Evolutionary conservation across 495 filamentous ascomycete species (phyloP), one percentile per base, ranked within the genome.

Genomic region (Neurospora cerealis): DNA sequence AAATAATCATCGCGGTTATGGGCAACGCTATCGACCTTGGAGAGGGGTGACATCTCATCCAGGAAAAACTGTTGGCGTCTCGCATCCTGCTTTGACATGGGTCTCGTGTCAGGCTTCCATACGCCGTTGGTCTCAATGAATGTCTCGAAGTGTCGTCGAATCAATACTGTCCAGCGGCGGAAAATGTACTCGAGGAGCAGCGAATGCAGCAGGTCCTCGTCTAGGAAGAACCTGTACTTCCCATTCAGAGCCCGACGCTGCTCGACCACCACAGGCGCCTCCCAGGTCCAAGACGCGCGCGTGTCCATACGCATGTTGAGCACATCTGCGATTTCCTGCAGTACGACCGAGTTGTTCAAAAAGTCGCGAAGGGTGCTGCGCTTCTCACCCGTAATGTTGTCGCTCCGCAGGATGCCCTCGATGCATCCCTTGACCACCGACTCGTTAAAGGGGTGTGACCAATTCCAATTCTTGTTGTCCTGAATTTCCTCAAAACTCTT

Each of bases 131-230:
- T 79, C 7, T 80, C 71, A n/a, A 86, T 83, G n/a, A 87, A 83
- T 84, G 82, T 86, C 32, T 78, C 79, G 15, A 80, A 69, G n/a
- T 36, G 9, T 28, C 17, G 1, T 28, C 75, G 71, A 9, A 79
- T 42, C 46, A 77, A 24, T 2, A 69, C 21, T 11, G 76, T 74
- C 77, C 77, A 80, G 13, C 40, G 24, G 41, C 86, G 77, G 13
- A 90, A 90, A 32, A 93, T 83, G 70, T 89, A 90, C 69, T 92
- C 87, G 24, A 92, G 78, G 72, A 93, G 85, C 15, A 93, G 85
- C 11, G 86, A 84, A 69, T 92, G 88, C 10, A 92, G 81, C 32
- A 92, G 78, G 74, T 92, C 91, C 78, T 91, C 90, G 74, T 93
- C 89, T 86, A 89, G 88, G 78, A 85, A 88, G n/a, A 92, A 85